Conservation (phyloP, 2,329 filamentous ascomycete genomes). For the Venturiaceae sp. region DNA sequence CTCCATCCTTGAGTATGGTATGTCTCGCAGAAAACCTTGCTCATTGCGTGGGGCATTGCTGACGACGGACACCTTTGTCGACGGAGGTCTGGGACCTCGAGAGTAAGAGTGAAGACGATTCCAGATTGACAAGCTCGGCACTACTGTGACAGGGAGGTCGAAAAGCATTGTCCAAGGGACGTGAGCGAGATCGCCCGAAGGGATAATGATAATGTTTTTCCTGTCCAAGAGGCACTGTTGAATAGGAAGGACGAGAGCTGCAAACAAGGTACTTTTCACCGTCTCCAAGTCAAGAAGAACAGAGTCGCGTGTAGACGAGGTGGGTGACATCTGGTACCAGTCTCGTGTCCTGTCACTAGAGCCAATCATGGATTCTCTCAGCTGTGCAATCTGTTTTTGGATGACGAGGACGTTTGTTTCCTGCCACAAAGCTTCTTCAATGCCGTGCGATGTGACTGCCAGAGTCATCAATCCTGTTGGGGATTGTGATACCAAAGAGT, state of each 20-base stretch:
- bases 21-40: constrained; percentile 7
- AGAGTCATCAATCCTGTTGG: constrained; percentile 10
- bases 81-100: background rate
- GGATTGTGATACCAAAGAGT: constrained; percentile 8
- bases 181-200: constrained; percentile 10
- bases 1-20: constrained; percentile 11
- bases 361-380: constrained; percentile 2
- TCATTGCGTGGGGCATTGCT: constrained; percentile 9
- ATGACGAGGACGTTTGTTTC: constrained; percentile 7
- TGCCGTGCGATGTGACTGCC: constrained; percentile 8
- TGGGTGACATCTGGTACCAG: background rate
- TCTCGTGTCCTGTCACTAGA: background rate
- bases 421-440: constrained; percentile 9
- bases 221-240: background rate
- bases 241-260: background rate
- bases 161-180: constrained; percentile 12
- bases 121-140: constrained; percentile 11
- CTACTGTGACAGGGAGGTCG: constrained; percentile 8
- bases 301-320: background rate
- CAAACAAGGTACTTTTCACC: background rate
- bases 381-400: constrained; percentile 6
- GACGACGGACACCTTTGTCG: constrained; percentile 8
- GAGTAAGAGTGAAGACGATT: constrained; percentile 5
- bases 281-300: background rate
- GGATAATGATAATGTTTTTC: constrained; percentile 8